phyloP scores from a whole-genome alignment of 2,329 filamentous ascomycete species.

The Chaetomiaceae sp. region DNA sequence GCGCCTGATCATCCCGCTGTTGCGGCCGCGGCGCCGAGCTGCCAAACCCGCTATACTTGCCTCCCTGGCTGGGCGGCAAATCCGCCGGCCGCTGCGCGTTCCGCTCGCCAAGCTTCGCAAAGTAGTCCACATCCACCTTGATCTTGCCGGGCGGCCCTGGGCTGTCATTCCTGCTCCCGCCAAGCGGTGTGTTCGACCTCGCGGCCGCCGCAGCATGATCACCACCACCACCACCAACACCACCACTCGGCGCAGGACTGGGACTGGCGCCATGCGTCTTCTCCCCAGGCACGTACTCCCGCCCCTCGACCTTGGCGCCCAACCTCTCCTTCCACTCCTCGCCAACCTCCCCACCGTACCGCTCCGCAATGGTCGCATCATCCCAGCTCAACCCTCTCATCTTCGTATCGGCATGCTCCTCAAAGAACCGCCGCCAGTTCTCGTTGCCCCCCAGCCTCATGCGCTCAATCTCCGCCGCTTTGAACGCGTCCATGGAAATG shows the following conservation, averaged over 20 bases:
- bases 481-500: constrained; percentile 99
- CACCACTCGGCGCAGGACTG: constrained; percentile 23
- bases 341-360: constrained; percentile 83
- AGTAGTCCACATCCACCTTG: constrained; percentile 80
- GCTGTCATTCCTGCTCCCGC: constrained; percentile 30
- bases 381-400: constrained; percentile 71
- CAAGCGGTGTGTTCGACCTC: constrained; percentile 38
- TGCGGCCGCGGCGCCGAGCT: constrained; percentile 61
- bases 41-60: constrained; percentile 89
- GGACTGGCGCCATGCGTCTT: constrained; percentile 41
- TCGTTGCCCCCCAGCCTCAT: constrained; percentile 93
- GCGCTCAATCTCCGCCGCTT: constrained; percentile 82
- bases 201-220: constrained; percentile 36
- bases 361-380: constrained; percentile 81
- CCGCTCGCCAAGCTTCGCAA: constrained; percentile 75
- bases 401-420: constrained; percentile 62
- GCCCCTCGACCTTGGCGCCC: constrained; percentile 80
- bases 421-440: constrained; percentile 82
- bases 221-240: constrained; percentile 30
- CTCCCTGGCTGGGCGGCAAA: constrained; percentile 82
- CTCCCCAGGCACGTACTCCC: constrained; percentile 74
- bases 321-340: constrained; percentile 95
- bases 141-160: constrained; percentile 43
- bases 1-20: constrained; percentile 35
- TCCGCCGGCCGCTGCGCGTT: constrained; percentile 73